These are phyloP conservation scores for Cercospora sp. DNA, from an alignment of 2,329 filamentous ascomycete genomes.

Conservation along the genomic window DNA sequence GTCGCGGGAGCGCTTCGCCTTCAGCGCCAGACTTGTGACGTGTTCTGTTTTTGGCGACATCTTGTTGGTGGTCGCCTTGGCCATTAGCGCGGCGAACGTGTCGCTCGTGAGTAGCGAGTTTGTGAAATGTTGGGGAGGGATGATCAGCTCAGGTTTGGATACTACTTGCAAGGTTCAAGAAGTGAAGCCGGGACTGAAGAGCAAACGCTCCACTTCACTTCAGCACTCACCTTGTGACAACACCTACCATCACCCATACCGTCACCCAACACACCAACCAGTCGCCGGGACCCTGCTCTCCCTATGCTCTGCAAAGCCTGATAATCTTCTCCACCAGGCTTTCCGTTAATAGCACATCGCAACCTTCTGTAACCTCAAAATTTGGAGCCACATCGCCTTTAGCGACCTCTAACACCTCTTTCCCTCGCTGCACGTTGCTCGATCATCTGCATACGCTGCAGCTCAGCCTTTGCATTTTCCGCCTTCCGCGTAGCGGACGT, in stretches of 20 bases:
- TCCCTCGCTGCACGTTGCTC: not conserved
- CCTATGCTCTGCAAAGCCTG: not conserved
- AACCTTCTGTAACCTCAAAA: not conserved
- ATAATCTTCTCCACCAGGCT: not conserved
- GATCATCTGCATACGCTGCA: not conserved
- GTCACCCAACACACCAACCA: no score
- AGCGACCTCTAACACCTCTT: not conserved
- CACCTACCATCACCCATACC: no score
- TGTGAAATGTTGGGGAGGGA: no score
- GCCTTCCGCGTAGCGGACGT: not conserved
- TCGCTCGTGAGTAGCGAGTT: no score
- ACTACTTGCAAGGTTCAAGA: not conserved
- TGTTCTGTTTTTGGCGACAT: no score
- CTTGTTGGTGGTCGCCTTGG: no score
- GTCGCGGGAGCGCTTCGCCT: no score
- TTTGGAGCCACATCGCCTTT: not conserved
- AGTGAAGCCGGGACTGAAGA: not conserved
- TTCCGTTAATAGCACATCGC: not conserved
- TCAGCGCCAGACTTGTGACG: no score
- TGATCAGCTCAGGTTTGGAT: no score
- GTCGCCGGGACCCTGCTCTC: not conserved
- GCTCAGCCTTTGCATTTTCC: not conserved
- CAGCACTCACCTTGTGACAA: not conserved
- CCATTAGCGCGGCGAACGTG: no score
- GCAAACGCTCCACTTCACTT: not conserved